Conservation (phyloP, 352 stramenopile genomes). For the Phytophthora vignae region DNA sequence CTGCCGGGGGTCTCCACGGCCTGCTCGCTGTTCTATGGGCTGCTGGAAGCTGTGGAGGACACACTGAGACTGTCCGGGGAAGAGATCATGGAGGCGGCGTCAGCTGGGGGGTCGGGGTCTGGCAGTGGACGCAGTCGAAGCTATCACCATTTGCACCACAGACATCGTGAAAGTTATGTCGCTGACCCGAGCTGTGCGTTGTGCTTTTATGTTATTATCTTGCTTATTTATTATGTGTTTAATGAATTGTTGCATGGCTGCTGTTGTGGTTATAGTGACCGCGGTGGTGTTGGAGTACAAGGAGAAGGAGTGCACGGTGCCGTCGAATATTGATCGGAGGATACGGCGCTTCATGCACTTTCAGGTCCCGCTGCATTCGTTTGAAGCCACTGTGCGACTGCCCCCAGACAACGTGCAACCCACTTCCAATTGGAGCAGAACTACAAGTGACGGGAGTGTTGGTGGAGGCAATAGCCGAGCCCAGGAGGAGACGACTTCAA, state of each 20-base stretch:
- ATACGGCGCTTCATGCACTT: conserved; percentile 92
- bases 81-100: conserved; percentile 45
- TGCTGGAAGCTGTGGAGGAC: conserved; percentile 79
- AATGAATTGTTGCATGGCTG: conserved; percentile 9
- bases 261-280: conserved; percentile 53
- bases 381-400: conserved; percentile 85
- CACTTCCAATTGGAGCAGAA: conserved; percentile 23
- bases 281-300: conserved; percentile 89
- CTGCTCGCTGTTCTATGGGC: conserved; percentile 71
- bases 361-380: conserved; percentile 83
- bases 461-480: conserved; percentile 25
- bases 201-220: neutral
- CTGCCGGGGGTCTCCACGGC: conserved; percentile 74
- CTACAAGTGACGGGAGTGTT: conserved; percentile 25
- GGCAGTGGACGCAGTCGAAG: conserved; percentile 36
- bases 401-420: conserved; percentile 44
- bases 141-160: conserved; percentile 46
- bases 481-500: conserved; percentile 49
- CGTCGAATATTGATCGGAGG: conserved; percentile 82
- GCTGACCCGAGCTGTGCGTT: conserved; percentile 72
- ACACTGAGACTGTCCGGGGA: conserved; percentile 57
- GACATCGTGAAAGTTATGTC: conserved; percentile 65
- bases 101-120: conserved; percentile 21
- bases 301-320: conserved; percentile 86
- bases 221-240: neutral